Evolutionary conservation across 495 filamentous ascomycete species (phyloP), one percentile per base, ranked within the genome.

Genomic region (Neurospora discreta): DNA sequence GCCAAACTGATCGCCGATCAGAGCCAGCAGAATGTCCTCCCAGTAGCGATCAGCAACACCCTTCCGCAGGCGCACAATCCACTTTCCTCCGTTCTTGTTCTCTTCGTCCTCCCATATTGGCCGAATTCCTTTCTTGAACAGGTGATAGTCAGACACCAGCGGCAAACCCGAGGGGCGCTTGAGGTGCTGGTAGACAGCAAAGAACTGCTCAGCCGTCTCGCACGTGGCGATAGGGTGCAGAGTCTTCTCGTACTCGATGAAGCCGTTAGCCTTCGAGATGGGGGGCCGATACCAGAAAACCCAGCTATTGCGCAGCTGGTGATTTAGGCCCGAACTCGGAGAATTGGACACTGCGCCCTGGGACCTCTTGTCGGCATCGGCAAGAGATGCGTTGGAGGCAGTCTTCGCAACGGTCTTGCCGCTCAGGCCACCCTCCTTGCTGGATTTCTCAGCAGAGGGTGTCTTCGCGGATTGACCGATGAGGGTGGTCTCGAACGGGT

Each of bases 71-170:
- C 95, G 85, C 78, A 99, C 89, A 69, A 97, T 93, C 94, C 95
- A 99, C 84, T 99, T 99, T 38, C 95, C 95, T 69, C 95, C 95
- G 70, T 89, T 88, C 83, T 93, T 97, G 82, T 99, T 99, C 75
- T 95, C 93, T 69, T 97, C 93, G 77, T 99, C 95, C 82, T 99
- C 95, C 95, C 95, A 99, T 78, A 98, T 95, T 43, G 95, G 95
- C 72, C 95, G 89, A 39, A 98, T 94, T 68, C 94, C 96, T 77
- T 96, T 93, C 85, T 95, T 96, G 84, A 99, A 99, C 70, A 99
- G 90, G 80, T 98, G 96, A 79, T 98, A 99, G 78, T 99, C 95
- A 16, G 94, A 97, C 39, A 98, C 95, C 26, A 93, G 90, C 11
- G 95, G 95, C 68, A 99, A 85, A 16, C 87, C 83, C 52, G 92